Conservation (phyloP, 2,329 filamentous ascomycete species). For the Colletotrichum filicis region DNA sequence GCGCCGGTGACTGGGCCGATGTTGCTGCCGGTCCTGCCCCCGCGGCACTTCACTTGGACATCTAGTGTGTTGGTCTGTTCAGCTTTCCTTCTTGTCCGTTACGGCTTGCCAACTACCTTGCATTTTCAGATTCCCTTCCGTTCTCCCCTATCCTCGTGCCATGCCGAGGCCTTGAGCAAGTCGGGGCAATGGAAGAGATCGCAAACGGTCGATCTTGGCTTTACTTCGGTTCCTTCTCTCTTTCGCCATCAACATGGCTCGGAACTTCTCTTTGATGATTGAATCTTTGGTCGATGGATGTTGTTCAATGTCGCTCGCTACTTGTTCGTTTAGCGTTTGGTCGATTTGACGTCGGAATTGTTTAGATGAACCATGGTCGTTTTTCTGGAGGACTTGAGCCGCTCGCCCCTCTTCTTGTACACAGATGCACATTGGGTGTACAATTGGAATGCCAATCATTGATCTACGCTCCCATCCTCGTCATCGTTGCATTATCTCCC, state of each 20-base stretch:
- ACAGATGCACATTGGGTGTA: not conserved
- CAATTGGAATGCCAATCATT: conserved; percentile 16
- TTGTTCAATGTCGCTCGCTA: not conserved
- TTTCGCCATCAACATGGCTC: not conserved
- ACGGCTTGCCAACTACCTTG: not conserved
- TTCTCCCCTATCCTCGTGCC: not conserved
- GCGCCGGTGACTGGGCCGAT: conserved; percentile 29
- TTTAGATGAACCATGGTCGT: conserved; percentile 5
- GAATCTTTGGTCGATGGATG: not conserved
- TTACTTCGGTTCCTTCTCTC: not conserved
- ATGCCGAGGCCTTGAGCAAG: not conserved
- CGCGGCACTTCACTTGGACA: not conserved
- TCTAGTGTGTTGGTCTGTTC: not conserved
- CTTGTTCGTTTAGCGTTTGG: not conserved
- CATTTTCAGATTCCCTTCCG: not conserved
- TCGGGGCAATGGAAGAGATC: not conserved
- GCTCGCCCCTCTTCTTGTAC: not conserved
- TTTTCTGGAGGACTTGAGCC: not conserved
- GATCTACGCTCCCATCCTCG: not conserved
- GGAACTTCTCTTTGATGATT: not conserved
- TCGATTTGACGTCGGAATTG: not conserved
- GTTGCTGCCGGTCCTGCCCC: conserved; percentile 3
- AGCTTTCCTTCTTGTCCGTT: not conserved
- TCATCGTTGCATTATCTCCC: conserved; percentile 8
- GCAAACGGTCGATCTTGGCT: not conserved